Conservation (phyloP, 495 filamentous ascomycete genomes). For the Lophiotrema nucula region DNA sequence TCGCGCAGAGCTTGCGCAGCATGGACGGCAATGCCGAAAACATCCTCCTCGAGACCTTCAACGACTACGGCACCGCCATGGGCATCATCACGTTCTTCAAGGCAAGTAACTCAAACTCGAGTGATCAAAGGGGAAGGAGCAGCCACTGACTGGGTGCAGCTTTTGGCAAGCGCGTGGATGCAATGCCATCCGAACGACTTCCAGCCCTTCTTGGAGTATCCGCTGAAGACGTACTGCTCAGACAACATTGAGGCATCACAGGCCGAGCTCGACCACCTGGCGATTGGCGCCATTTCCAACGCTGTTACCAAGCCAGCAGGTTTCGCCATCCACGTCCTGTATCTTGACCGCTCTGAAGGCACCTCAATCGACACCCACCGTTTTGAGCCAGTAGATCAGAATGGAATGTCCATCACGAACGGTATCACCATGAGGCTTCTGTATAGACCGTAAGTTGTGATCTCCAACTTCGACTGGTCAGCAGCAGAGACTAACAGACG, state of each 20-base stretch:
- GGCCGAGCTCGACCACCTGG: slow-evolving; percentile 86
- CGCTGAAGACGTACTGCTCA: slow-evolving; percentile 68
- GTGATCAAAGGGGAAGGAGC: slow-evolving; percentile 20
- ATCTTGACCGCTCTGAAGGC: slow-evolving; percentile 85
- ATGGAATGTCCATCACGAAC: slow-evolving; percentile 50
- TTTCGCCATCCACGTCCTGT: slow-evolving; percentile 81
- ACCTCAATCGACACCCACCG: slow-evolving; percentile 72
- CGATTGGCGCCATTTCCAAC: slow-evolving; percentile 72
- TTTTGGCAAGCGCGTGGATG: slow-evolving; percentile 86
- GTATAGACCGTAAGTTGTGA: slow-evolving; percentile 64
- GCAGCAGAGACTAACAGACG: slow-evolving; percentile 11
- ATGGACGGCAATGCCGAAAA: slow-evolving; percentile 52
- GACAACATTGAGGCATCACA: slow-evolving; percentile 68
- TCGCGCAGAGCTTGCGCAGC: slow-evolving; percentile 52
- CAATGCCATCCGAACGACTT: slow-evolving; percentile 69
- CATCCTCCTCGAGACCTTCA: slow-evolving; percentile 72
- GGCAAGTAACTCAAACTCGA: no score
- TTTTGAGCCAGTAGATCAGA: slow-evolving; percentile 51
- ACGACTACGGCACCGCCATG: slow-evolving; percentile 62
- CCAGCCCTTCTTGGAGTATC: slow-evolving; percentile 61
- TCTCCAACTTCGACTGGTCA: neutral
- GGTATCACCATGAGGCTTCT: slow-evolving; percentile 63
- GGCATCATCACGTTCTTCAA: slow-evolving; percentile 72
- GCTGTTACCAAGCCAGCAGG: slow-evolving; percentile 76
- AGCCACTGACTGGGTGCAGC: slow-evolving; percentile 43